Percentiles rank a stretch among this genome's conserved stretches.
These are phyloP conservation scores for Tricholoma flavovirens DNA, from an alignment of 768 basidiomycete species.

Conservation along the genomic window DNA sequence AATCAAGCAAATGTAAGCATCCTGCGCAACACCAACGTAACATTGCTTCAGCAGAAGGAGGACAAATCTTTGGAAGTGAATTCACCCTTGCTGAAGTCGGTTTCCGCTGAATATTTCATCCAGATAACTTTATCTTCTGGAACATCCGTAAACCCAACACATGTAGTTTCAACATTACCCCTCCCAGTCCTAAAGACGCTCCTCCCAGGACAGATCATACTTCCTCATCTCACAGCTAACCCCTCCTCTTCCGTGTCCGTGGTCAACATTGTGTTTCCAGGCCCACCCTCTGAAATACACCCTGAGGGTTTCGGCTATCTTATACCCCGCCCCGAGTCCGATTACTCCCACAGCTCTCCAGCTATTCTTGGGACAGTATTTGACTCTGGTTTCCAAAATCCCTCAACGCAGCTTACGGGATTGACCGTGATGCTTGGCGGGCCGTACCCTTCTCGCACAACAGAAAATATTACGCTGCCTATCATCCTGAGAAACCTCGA, in stretches of 20 bases:
- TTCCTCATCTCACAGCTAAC: conserved; percentile 69
- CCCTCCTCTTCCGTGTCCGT: conserved; percentile 80
- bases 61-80: conserved; percentile 42
- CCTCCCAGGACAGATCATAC: conserved; percentile 30
- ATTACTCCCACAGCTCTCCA: conserved; percentile 32
- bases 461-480: conserved; percentile 21
- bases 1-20: conserved; percentile 54
- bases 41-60: conserved; percentile 27
- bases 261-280: conserved; percentile 79
- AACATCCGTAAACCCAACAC: conserved; percentile 38
- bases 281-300: conserved; percentile 46
- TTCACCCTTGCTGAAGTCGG: conserved; percentile 4
- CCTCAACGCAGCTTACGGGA: conserved; percentile 48
- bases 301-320: conserved; percentile 94
- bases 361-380: conserved; percentile 84
- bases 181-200: conserved; percentile 46
- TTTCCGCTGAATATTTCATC: not conserved
- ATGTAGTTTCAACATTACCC: conserved; percentile 75
- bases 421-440: conserved; percentile 91
- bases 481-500: conserved; percentile 33
- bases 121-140: conserved; percentile 12
- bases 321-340: conserved; percentile 67
- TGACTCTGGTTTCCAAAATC: conserved; percentile 72
- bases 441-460: conserved; percentile 42
- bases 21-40: conserved; percentile 35